Conservation (phyloP, 2,329 filamentous ascomycete genomes). For the Talaromyces sp. region DNA sequence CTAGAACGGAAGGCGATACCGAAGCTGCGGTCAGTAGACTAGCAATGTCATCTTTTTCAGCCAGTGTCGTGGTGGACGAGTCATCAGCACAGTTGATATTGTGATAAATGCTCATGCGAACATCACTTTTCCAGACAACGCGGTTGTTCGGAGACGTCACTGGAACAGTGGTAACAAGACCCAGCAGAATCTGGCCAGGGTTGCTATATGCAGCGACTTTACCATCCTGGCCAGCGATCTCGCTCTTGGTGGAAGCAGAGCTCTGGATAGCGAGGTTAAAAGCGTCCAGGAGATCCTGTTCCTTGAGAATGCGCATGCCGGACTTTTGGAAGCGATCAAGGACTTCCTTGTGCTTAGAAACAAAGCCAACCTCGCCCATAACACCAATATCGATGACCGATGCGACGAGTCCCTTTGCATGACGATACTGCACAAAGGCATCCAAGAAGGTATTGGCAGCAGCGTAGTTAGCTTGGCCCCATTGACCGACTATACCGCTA, state of each 20-base stretch:
- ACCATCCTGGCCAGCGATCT: background rate
- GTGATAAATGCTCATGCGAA: background rate
- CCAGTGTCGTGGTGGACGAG: slow-evolving; percentile 19
- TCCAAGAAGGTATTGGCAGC: slow-evolving; percentile 40
- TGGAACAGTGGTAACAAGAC: background rate
- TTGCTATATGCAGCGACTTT: background rate
- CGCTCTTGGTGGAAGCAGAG: background rate
- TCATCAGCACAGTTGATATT: slow-evolving; percentile 4
- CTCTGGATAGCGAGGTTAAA: background rate
- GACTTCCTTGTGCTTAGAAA: background rate
- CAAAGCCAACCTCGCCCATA: background rate
- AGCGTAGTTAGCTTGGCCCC: slow-evolving; percentile 40
- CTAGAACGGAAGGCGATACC: background rate
- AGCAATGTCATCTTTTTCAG: slow-evolving; percentile 6
- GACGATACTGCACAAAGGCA: slow-evolving; percentile 21
- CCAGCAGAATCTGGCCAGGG: background rate
- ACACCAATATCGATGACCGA: slow-evolving; percentile 22
- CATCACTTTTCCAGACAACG: background rate
- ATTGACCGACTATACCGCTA: slow-evolving; percentile 34
- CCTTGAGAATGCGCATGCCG: background rate
- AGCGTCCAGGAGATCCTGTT: background rate
- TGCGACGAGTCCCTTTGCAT: slow-evolving; percentile 19
- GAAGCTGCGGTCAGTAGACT: background rate
- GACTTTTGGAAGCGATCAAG: background rate
- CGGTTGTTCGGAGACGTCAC: background rate